Conservation (phyloP, 305 asterid genomes). For the Fraxinus angustifolia region DNA sequence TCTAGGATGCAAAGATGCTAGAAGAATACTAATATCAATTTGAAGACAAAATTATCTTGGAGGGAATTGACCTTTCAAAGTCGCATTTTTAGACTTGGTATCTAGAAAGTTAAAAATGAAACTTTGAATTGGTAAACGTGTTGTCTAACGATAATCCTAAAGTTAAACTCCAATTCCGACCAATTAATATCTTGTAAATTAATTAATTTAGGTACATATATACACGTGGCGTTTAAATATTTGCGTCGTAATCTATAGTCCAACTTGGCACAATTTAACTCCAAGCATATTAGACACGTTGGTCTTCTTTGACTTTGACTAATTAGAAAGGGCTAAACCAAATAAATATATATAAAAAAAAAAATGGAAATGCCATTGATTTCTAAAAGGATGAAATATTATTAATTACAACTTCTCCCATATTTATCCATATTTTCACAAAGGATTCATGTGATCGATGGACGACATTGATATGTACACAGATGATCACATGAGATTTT, state of each 20-base stretch:
- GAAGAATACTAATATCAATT: no score
- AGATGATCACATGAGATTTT: neutral
- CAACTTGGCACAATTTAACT: neutral
- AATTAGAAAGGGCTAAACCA: neutral
- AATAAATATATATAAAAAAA: no score
- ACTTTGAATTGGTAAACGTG: slow-evolving; percentile 22
- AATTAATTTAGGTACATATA: neutral
- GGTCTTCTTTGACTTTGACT: neutral
- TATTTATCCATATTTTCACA: neutral
- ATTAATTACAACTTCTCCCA: neutral
- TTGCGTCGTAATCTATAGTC: slow-evolving; percentile 13
- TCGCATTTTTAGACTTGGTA: slow-evolving; percentile 4
- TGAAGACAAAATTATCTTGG: neutral
- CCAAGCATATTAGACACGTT: neutral
- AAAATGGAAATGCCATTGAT: neutral
- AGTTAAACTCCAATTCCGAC: slow-evolving; percentile 1
- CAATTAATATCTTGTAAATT: neutral
- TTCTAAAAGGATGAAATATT: no score
- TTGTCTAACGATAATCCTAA: slow-evolving; percentile 18
- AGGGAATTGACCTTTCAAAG: slow-evolving; percentile 10
- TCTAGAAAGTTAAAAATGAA: neutral
- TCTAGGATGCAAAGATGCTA: neutral
- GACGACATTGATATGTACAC: no score
- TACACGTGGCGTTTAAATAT: neutral
- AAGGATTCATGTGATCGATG: no score